Evolutionary conservation across 345 rosid species (phyloP).

Genomic region (Pugionium cornutum): DNA sequence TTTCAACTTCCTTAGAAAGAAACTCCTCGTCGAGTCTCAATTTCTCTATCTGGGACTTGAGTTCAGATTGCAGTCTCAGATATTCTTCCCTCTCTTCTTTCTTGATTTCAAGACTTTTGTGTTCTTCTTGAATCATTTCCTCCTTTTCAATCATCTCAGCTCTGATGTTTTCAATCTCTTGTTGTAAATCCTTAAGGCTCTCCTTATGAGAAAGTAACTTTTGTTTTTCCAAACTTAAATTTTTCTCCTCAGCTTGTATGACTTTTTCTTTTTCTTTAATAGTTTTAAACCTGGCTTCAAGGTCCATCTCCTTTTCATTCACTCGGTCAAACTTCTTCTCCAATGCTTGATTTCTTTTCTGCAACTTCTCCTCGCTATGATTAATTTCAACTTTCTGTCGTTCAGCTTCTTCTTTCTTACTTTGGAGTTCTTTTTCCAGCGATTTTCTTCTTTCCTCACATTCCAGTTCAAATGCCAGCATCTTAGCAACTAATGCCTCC

Average conservation of each 20-base stretch:
- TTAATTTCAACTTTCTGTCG: conserved; percentile 52
- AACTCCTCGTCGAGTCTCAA: conserved; percentile 60
- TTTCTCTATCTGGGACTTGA: conserved; percentile 66
- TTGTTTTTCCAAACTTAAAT: conserved; percentile 52
- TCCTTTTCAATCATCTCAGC: conserved; percentile 62
- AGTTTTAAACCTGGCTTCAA: conserved; percentile 61
- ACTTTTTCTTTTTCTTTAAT: conserved; percentile 64
- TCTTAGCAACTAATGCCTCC: conserved; percentile 53
- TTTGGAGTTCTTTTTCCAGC: conserved; percentile 61
- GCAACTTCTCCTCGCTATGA: conserved; percentile 69
- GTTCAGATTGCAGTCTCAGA: conserved; percentile 59
- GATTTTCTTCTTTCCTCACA: conserved; percentile 59
- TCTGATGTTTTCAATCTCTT: conserved; percentile 61
- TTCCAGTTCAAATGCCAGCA: conserved; percentile 60
- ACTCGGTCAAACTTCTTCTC: conserved; percentile 65
- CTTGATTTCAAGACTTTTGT: conserved; percentile 53
- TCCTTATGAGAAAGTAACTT: conserved; percentile 58
- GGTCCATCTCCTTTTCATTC: conserved; percentile 77
- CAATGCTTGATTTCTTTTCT: conserved; percentile 62
- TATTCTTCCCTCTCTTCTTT: conserved; percentile 69
- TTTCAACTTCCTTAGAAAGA: conserved; percentile 65
- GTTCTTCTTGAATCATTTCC: conserved; percentile 51
- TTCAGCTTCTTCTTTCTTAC: conserved; percentile 50
- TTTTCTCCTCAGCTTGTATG: conserved; percentile 64
- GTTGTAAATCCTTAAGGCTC: conserved; percentile 49